Conservation (phyloP, 2,329 filamentous ascomycete genomes). For the Exophiala oligosperma region DNA sequence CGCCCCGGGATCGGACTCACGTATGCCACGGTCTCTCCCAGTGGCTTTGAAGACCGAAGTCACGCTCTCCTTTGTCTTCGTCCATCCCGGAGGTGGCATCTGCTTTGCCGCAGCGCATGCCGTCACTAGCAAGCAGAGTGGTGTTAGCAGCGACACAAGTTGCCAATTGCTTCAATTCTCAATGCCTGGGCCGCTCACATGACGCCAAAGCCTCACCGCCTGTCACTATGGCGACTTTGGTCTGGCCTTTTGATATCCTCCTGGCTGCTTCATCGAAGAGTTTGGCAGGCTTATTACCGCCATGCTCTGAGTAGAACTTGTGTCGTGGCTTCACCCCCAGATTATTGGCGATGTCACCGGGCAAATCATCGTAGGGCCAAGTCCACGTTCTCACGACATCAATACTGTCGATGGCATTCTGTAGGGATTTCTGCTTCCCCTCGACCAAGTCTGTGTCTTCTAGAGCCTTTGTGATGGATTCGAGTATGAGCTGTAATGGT, state of each 20-base stretch:
- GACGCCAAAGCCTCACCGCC: conserved; percentile 67
- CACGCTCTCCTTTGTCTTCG: conserved; percentile 47
- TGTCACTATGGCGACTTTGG: conserved; percentile 58
- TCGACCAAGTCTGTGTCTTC: conserved; percentile 47
- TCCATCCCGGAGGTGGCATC: conserved; percentile 63
- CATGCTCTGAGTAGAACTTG: conserved; percentile 57
- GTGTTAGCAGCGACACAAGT: background rate
- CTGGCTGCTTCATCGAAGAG: conserved; percentile 65
- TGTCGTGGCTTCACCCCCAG: conserved; percentile 52
- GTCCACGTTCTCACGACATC: conserved; percentile 65
- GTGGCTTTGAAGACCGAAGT: conserved; percentile 54
- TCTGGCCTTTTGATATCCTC: conserved; percentile 55
- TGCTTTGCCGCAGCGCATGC: conserved; percentile 54
- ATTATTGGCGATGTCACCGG: conserved; percentile 52
- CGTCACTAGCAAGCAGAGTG: conserved; percentile 41
- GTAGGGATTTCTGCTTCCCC: conserved; percentile 36
- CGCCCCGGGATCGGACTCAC: conserved; percentile 33
- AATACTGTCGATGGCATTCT: conserved; percentile 56
- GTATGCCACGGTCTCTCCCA: conserved; percentile 43
- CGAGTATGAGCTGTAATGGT: conserved; percentile 59
- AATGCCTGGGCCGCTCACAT: conserved; percentile 30
- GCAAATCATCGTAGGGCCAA: conserved; percentile 63
- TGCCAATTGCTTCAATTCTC: background rate
- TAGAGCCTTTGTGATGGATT: conserved; percentile 55
- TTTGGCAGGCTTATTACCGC: conserved; percentile 63